Percentiles rank a stretch among this genome's conserved stretches.
Conservation (phyloP, 352 stramenopile species). For the Globisporangium yorkense region DNA sequence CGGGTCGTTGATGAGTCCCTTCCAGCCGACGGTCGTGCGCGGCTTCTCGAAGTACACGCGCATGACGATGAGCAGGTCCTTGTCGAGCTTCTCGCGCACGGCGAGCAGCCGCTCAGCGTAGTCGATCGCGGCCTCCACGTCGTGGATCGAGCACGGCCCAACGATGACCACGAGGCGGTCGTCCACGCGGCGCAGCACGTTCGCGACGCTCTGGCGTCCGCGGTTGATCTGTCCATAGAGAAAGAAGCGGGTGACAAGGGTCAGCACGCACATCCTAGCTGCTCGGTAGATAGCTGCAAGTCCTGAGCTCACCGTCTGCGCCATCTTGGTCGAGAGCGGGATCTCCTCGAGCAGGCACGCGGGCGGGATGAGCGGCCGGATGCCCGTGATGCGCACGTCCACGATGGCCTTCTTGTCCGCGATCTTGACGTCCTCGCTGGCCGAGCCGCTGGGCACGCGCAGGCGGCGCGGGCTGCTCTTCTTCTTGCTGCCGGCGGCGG, state of each 20-base stretch:
- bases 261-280: background rate
- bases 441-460: slow-evolving; percentile 58
- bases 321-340: slow-evolving; percentile 67
- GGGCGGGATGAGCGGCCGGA: slow-evolving; percentile 82
- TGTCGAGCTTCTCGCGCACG: slow-evolving; percentile 64
- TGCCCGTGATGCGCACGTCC: slow-evolving; percentile 83
- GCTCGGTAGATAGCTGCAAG: background rate
- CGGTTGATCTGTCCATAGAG: slow-evolving; percentile 46
- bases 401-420: slow-evolving; percentile 82
- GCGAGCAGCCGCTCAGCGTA: slow-evolving; percentile 69
- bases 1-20: slow-evolving; percentile 89
- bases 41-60: slow-evolving; percentile 91
- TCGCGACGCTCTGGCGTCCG: slow-evolving; percentile 62
- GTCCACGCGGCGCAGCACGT: slow-evolving; percentile 75
- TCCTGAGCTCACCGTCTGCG: slow-evolving; percentile 38
- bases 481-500: background rate
- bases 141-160: slow-evolving; percentile 87
- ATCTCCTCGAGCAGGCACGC: slow-evolving; percentile 85
- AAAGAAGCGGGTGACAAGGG: background rate
- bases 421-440: slow-evolving; percentile 77
- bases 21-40: slow-evolving; percentile 87
- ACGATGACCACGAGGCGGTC: slow-evolving; percentile 83
- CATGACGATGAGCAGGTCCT: slow-evolving; percentile 88
- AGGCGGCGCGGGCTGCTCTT: slow-evolving; percentile 30
- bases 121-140: slow-evolving; percentile 81